Base-by-base conservation (phyloP, 2,329 filamentous ascomycete genomes). In the Cyclaneusma minus region DNA sequence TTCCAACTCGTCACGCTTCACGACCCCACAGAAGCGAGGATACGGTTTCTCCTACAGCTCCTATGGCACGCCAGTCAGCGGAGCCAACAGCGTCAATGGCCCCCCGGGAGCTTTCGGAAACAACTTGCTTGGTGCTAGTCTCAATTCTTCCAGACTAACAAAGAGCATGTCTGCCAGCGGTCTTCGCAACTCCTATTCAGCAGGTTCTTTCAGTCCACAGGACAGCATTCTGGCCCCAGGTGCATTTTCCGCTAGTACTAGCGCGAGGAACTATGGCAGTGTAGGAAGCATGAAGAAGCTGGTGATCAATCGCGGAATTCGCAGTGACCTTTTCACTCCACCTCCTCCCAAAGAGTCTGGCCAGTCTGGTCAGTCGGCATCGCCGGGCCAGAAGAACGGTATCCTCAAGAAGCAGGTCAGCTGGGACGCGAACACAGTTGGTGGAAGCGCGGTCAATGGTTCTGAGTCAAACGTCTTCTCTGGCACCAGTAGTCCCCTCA, bases 41-140 rank as follows among this genome's bases (percentile, higher is more conserved):
- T 94, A 82, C 45, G 87, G 87, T 3, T 92, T 94, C 49, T 84
- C 79, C 2, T 94, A 94, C 53, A 92, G 84, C 36, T 84, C 76
- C 3, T 93, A 92, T 41, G 83, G 82, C 22, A 85, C 79, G 2
- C 84, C 87, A 5, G 71, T 62, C 30, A 81, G 71, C 38, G 68
- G 67, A 13, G 67, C 77, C 4, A 72, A 76, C 46, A 68, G 75
- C 44, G 64, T 60, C 19, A 60, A 68, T 22, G 82, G 75, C 48
- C 78, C 79, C 5, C 78, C 81, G 4, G 72, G 68, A 19, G 63
- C 62, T 11, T 55, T 78, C 27, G 68, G 69, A 13, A 70, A 69
- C 43, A 84, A 73, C 44, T 51, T 85, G 18, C 51, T 77, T 11
- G 64, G 62, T 28, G 62, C 71, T n/a, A 56, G 81, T 22, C 38